Evolutionary conservation across 1,284 basidiomycete genomes (phyloP), one percentile per base, ranked within the genome.

Genomic region (Cryptococcus sp.): DNA sequence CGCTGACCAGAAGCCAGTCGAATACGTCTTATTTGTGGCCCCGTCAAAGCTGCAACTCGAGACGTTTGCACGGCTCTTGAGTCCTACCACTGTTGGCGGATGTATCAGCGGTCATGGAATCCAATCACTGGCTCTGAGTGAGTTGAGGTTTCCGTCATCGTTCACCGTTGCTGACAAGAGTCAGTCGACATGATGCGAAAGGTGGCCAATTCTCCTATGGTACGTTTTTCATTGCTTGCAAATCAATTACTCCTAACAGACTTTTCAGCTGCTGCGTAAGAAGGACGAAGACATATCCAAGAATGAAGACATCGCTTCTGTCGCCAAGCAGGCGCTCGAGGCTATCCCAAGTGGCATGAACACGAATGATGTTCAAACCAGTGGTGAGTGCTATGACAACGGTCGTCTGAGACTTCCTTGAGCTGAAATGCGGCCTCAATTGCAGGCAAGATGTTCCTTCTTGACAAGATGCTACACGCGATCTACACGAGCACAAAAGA

Each of bases 1-100:
- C 2, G 46, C 54, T 64, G n/a, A 65, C 50, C 5, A n/a, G 5
- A 1, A 2, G 41, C 41, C 64, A 95, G 93, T 89, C 70, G 93
- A 97, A 85, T 96, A 94, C 70, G 89, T 94, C 13, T 86, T 97
- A 6, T 97, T 96, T 73, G 83, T 95, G 25, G 87, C 86, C 3
- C 93, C 94, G 0, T 91, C 92, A 0, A 59, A 79, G 20, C 79
- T 95, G 20, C 95, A 99, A 70, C 79, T 91, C 2, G 82, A 85
- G 5, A 88, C 98, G 63, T 93, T 95, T 68, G 79, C 82, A 19
- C 85, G 84, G 50, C 86, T 97, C 16, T 81, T 93, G 10, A 81
- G 85, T 26, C 86, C 87, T 0, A 85, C 86, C 55, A 85, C 70
- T 6, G 54, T 63, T 83, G 65, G 78, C 88, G 29, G 85, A 86